phyloP scores from a whole-genome alignment of 352 stramenopile species.

The Aphanomyces cochlioides region DNA sequence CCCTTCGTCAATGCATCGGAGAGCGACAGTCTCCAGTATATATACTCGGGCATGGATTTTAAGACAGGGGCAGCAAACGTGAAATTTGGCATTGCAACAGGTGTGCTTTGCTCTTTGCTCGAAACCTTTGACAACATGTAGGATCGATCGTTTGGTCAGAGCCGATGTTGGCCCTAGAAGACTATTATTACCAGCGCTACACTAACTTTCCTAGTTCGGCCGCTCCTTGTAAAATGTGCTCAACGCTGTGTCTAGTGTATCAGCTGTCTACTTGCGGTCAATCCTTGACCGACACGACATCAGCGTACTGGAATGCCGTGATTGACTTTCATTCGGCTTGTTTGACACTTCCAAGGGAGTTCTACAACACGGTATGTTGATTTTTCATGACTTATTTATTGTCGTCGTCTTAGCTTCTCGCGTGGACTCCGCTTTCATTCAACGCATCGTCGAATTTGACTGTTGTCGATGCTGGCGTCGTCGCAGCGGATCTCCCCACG shows the following conservation, averaged over 20 bases:
- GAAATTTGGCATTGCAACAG: not conserved
- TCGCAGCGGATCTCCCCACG: conserved; percentile 1
- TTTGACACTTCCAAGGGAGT: conserved; percentile 26
- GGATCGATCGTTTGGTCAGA: conserved; percentile 20
- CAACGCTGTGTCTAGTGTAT: not conserved
- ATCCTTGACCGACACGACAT: conserved; percentile 4
- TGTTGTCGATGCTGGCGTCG: not conserved
- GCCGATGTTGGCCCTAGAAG: conserved; percentile 17
- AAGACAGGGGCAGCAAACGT: conserved; percentile 7
- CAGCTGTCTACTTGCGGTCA: conserved; percentile 8
- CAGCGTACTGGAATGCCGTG: conserved; percentile 19
- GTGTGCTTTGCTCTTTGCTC: conserved; percentile 1
- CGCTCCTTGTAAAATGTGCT: not conserved
- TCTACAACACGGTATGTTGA: conserved; percentile 13
- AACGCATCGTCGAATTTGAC: conserved; percentile 25
- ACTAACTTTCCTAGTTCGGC: conserved; percentile 18
- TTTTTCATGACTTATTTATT: not conserved
- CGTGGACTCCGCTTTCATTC: conserved; percentile 24
- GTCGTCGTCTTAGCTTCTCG: not conserved
- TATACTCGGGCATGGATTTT: conserved; percentile 23
- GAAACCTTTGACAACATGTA: not conserved
- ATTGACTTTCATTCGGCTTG: conserved; percentile 24
- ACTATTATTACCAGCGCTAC: conserved; percentile 21
- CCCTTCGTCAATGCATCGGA: conserved; percentile 12
- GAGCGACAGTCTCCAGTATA: conserved; percentile 1